Percentiles rank a stretch among this genome's conserved stretches.
phyloP scores from a whole-genome alignment of 805 yeast species.

The Metschnikowia borealis region DNA sequence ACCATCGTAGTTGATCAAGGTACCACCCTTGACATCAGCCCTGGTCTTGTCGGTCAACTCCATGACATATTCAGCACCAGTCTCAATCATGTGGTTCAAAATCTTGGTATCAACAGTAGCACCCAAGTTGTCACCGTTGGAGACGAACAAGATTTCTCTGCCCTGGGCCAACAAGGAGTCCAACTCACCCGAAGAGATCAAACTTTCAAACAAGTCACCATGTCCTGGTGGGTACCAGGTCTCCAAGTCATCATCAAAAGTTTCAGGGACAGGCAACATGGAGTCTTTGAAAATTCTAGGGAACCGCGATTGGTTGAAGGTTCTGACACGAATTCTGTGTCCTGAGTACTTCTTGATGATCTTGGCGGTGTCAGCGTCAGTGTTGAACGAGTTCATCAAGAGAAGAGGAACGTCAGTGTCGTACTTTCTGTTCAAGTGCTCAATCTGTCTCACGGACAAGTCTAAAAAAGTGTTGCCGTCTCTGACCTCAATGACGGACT shows the following conservation, averaged over 20 bases:
- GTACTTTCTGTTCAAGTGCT: constrained; percentile 83
- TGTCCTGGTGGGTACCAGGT: constrained; percentile 99
- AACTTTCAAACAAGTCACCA: constrained; percentile 92
- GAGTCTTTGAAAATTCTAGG: constrained; percentile 96
- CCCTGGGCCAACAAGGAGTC: constrained; percentile 89
- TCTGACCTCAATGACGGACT: constrained; percentile 96
- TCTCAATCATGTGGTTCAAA: constrained; percentile 86
- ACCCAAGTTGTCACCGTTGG: constrained; percentile 97
- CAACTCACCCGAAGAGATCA: constrained; percentile 85
- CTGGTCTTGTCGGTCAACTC: constrained; percentile 98
- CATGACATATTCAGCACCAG: constrained; percentile 93
- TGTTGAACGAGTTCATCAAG: constrained; percentile 98
- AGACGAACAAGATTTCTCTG: constrained; percentile 89
- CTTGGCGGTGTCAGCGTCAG: constrained; percentile 91
- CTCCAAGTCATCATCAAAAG: constrained; percentile 67
- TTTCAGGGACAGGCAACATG: constrained; percentile 88
- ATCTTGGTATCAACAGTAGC: constrained; percentile 94
- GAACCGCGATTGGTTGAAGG: constrained; percentile 96
- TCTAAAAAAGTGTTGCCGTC: constrained; percentile 97
- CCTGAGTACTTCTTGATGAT: constrained; percentile 96
- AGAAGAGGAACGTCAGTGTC: constrained; percentile 93
- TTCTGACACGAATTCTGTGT: constrained; percentile 89
- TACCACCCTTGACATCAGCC: constrained; percentile 99
- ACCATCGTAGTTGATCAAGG: constrained; percentile 93
- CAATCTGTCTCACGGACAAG: constrained; percentile 93